These are phyloP conservation scores for Corynascus novoguineensis DNA, from an alignment of 495 filamentous ascomycete genomes.

Conservation along the genomic window DNA sequence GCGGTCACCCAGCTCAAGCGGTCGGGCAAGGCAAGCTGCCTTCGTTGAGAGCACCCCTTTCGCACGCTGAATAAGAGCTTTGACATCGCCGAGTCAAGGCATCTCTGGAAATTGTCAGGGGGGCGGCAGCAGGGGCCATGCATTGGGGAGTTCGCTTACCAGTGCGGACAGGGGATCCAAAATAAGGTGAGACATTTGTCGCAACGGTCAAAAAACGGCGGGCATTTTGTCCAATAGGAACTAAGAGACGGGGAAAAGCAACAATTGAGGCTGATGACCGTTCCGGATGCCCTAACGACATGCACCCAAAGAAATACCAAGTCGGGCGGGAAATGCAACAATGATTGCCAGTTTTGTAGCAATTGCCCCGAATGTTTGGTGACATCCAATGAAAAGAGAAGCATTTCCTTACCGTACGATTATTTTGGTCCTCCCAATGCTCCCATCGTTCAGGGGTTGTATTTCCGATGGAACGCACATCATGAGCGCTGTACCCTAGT, in stretches of 20 bases:
- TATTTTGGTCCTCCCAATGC: no score
- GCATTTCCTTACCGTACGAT: no score
- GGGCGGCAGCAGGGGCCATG: background rate
- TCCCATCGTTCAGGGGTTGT: no score
- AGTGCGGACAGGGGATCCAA: background rate
- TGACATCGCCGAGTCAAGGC: background rate
- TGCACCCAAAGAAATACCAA: background rate
- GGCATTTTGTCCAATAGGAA: constrained; percentile 7
- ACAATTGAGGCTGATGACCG: constrained; percentile 5
- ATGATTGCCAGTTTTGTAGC: background rate
- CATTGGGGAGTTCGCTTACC: background rate
- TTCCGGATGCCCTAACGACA: constrained; percentile 2
- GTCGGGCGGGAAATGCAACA: background rate
- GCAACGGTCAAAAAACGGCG: constrained; percentile 20
- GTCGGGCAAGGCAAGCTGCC: no score
- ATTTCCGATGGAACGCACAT: no score
- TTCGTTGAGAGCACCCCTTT: no score
- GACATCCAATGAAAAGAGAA: no score
- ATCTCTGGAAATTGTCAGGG: background rate
- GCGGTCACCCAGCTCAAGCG: no score
- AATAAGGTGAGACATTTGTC: constrained; percentile 22
- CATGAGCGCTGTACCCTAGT: no score
- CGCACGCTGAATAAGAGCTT: background rate
- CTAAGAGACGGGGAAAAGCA: background rate
- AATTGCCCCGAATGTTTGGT: no score